phyloP scores from a whole-genome alignment of 257 asterid species.

The Ilex aquifolium region DNA sequence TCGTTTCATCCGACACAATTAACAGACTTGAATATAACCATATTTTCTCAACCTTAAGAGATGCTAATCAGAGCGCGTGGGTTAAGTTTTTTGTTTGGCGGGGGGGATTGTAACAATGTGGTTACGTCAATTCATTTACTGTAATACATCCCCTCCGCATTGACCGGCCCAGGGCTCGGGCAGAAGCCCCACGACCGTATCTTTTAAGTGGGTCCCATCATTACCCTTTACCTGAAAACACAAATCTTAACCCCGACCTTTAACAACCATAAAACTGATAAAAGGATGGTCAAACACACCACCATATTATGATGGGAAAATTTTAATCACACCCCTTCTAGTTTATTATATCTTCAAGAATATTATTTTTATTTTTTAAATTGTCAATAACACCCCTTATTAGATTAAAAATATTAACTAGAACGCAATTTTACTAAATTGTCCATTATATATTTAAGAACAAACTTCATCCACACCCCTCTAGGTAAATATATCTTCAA shows the following conservation, averaged over 20 bases:
- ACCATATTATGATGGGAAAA: no score
- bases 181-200: slow-evolving; percentile 22
- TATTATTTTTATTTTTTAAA: no score
- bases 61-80: slow-evolving; percentile 2
- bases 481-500: no score
- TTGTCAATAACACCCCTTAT: no score
- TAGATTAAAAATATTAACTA: no score
- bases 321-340: no score
- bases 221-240: background rate
- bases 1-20: background rate
- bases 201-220: slow-evolving; percentile 17
- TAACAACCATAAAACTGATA: background rate
- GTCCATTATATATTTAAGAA: no score
- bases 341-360: no score
- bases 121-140: background rate
- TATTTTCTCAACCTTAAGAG: background rate
- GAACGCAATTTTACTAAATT: no score
- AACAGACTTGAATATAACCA: background rate
- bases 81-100: background rate
- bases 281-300: background rate
- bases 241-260: background rate
- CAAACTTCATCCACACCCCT: no score
- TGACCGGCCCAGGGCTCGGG: slow-evolving; percentile 30
- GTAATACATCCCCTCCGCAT: slow-evolving; percentile 25
- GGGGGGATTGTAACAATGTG: no score